A percentile compares a stretch with the other conserved stretches of the same genome.
Evolutionary conservation across 352 stramenopile species (phyloP).

Genomic region (Thalassiosira sp.): DNA sequence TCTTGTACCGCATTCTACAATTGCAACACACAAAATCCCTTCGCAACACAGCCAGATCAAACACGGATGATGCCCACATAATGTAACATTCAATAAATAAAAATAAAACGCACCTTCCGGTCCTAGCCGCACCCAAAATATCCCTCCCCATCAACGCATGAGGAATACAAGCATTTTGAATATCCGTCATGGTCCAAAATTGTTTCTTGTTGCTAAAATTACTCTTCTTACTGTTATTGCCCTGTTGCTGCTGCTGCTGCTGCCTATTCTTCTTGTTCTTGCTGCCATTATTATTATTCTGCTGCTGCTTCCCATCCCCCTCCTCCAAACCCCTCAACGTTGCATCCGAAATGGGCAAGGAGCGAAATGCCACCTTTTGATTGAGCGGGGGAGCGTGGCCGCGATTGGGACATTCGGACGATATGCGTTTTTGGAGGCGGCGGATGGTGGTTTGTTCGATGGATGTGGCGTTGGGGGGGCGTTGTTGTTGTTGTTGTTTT

Average conservation of each 20-base stretch:
- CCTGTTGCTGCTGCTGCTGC: constrained; percentile 24
- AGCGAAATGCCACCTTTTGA: constrained; percentile 74
- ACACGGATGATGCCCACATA: too few species aligned
- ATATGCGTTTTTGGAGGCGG: constrained; percentile 53
- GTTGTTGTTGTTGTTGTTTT: not conserved
- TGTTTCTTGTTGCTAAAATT: constrained; percentile 52
- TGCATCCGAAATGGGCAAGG: constrained; percentile 62
- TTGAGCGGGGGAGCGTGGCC: constrained; percentile 60
- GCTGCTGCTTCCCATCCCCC: constrained; percentile 16
- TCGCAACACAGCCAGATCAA: too few species aligned
- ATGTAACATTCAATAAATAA: too few species aligned
- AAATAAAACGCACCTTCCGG: constrained; percentile 55
- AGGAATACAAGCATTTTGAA: constrained; percentile 80
- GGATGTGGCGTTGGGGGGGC: constrained; percentile 10
- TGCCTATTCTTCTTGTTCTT: too few species aligned
- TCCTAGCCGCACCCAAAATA: constrained; percentile 77
- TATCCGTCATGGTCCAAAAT: constrained; percentile 81
- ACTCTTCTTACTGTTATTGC: constrained; percentile 36
- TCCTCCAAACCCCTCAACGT: constrained; percentile 72
- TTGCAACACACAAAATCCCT: too few species aligned
- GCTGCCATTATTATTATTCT: constrained; percentile 4
- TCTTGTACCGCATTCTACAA: too few species aligned
- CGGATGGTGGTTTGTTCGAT: constrained; percentile 18
- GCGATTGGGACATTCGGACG: constrained; percentile 57
- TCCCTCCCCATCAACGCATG: constrained; percentile 78